Base-by-base conservation (phyloP, 345 rosid species). In the Euphorbia pulcherrima region DNA sequence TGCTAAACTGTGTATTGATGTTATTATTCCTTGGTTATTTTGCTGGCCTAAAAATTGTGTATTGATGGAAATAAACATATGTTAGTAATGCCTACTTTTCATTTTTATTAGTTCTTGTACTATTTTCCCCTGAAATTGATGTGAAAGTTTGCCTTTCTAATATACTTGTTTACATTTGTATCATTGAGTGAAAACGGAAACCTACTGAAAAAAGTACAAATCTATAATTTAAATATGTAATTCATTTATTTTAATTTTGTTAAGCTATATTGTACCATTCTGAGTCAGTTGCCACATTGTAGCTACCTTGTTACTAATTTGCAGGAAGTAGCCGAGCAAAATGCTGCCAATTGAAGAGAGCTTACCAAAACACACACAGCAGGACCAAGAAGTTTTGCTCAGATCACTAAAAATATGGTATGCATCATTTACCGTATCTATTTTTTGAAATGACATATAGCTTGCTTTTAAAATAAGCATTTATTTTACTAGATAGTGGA, bases 301-400 rank as follows among this genome's bases (percentile, higher is more conserved):
- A 52, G 70, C 75, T 77, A 64, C 77, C 60, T 57, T 82, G 80
- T 18, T 73, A 71, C 79, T 74, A 80, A 80, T 72, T 53, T 62
- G 79, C 86, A 94, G 97, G 90, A n/a, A n/a, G n/a, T n/a, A n/a
- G n/a, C n/a, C n/a, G n/a, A n/a, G n/a, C n/a, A n/a, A n/a, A n/a
- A n/a, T n/a, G n/a, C n/a, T n/a, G n/a, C n/a, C n/a, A n/a, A n/a
- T n/a, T n/a, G n/a, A n/a, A n/a, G n/a, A n/a, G n/a, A n/a, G n/a
- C n/a, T n/a, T n/a, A n/a, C n/a, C n/a, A n/a, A n/a, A n/a, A n/a
- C n/a, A n/a, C n/a, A n/a, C n/a, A n/a, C n/a, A n/a, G n/a, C n/a
- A n/a, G n/a, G n/a, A n/a, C n/a, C n/a, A n/a, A n/a, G n/a, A n/a
- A n/a, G n/a, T n/a, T n/a, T n/a, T n/a, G n/a, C n/a, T n/a, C n/a